Percentiles rank a stretch among this genome's conserved stretches.
Evolutionary conservation across 2,329 filamentous ascomycete genomes (phyloP).

Genomic region (Ophiocordyceps sinensis): DNA sequence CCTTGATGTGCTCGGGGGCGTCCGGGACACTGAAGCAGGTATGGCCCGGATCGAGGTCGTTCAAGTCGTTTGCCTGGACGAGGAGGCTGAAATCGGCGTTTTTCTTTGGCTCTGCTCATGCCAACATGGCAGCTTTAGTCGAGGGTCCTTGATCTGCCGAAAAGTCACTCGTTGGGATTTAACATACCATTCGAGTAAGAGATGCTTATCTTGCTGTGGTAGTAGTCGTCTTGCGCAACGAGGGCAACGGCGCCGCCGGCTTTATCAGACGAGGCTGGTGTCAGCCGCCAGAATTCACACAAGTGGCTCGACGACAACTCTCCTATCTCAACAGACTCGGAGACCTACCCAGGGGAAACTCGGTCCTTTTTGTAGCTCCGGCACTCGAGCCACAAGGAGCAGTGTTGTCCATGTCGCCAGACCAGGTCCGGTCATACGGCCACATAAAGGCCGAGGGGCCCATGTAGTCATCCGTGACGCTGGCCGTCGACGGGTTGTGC

Average conservation of each 20-base stretch:
- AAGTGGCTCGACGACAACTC: too few species aligned
- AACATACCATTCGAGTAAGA: slow-evolving; percentile 31
- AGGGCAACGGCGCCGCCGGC: slow-evolving; percentile 29
- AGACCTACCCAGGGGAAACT: slow-evolving; percentile 31
- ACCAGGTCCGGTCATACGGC: slow-evolving; percentile 39
- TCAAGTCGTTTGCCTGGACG: slow-evolving; percentile 18
- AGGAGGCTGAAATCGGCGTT: slow-evolving; percentile 25
- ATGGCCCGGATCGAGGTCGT: slow-evolving; percentile 29
- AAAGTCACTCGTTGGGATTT: too few species aligned
- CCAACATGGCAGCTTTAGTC: too few species aligned
- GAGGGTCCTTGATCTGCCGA: too few species aligned
- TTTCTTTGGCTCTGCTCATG: slow-evolving; percentile 25
- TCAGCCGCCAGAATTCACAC: too few species aligned
- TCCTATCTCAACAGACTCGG: too few species aligned
- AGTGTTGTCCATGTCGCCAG: slow-evolving; percentile 31
- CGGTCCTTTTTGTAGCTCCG: slow-evolving; percentile 24
- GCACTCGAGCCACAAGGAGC: slow-evolving; percentile 35
- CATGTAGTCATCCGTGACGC: slow-evolving; percentile 2
- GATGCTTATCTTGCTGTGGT: slow-evolving; percentile 32
- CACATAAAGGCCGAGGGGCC: slow-evolving; percentile 41
- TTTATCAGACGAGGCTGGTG: too few species aligned
- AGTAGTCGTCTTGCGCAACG: slow-evolving; percentile 37
- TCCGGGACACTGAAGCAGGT: slow-evolving; percentile 26
- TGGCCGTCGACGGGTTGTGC: slow-evolving; percentile 1
- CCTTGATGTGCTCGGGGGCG: slow-evolving; percentile 15